A percentile compares a stretch with the other conserved stretches of the same genome.
Evolutionary conservation across 306 rosid species (phyloP).

Genomic region (Prunus campanulata): DNA sequence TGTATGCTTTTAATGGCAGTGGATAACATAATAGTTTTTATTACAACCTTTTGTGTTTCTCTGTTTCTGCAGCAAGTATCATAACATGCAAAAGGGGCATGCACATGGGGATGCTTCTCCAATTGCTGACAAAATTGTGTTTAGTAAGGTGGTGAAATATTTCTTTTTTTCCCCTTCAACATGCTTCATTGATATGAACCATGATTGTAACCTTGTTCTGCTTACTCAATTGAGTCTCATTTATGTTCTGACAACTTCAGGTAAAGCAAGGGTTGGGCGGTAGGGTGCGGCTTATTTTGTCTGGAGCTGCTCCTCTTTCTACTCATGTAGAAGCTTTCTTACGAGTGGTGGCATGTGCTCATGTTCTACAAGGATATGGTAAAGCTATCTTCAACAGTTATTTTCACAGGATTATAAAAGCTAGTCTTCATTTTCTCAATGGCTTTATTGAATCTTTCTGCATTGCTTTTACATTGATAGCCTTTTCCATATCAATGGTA

Average conservation of each 20-base stretch:
- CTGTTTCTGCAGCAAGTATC: constrained; percentile 58
- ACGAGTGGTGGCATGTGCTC: constrained; percentile 85
- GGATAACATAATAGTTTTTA: not conserved
- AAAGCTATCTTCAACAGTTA: constrained; percentile 19
- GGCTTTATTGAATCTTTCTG: not conserved
- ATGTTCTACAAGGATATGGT: constrained; percentile 99
- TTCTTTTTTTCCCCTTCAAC: not conserved
- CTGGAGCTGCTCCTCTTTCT: constrained; percentile 97
- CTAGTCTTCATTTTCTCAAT: not conserved
- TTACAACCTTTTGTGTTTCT: constrained; percentile 6
- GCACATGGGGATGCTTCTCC: constrained; percentile 61
- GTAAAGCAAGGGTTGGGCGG: constrained; percentile 95
- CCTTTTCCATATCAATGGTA: constrained; percentile 22
- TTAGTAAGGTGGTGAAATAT: constrained; percentile 60
- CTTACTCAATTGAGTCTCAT: constrained; percentile 28
- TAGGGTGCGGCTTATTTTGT: constrained; percentile 76
- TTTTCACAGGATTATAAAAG: not conserved
- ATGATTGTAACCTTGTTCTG: not conserved
- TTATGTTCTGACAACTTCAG: constrained; percentile 43
- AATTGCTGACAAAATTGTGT: constrained; percentile 72
- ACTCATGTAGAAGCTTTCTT: constrained; percentile 74
- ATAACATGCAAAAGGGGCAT: constrained; percentile 66
- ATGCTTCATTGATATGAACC: constrained; percentile 9
- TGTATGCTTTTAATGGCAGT: not conserved
- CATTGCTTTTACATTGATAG: constrained; percentile 9